Percentiles rank a stretch among this genome's conserved stretches.
Conservation (phyloP, 768 basidiomycete species). For the Panaeolus papilionaceus region DNA sequence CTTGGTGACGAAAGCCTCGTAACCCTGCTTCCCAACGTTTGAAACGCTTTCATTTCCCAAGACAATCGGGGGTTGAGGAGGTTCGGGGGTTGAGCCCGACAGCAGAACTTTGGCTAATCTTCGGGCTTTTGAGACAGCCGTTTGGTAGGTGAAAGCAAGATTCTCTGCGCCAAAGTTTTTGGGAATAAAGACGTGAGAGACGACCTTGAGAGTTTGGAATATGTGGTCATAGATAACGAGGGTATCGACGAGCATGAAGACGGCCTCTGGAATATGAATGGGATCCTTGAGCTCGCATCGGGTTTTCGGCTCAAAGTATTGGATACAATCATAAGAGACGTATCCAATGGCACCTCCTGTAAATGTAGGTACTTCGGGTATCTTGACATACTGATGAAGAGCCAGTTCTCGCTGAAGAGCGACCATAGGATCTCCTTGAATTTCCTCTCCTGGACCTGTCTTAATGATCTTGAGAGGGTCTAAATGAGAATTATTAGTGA, state of each 20-base stretch:
- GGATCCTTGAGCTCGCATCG: constrained; percentile 76
- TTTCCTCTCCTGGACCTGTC: constrained; percentile 84
- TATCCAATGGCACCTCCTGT: constrained; percentile 98
- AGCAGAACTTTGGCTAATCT: constrained; percentile 78
- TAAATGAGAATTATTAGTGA: constrained; percentile 35
- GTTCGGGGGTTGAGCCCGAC: constrained; percentile 60
- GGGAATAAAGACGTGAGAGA: constrained; percentile 94
- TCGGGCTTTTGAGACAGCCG: constrained; percentile 82
- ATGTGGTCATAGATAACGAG: constrained; percentile 97
- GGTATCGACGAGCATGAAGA: constrained; percentile 97
- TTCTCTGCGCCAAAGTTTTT: constrained; percentile 68
- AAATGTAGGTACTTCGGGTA: constrained; percentile 92
- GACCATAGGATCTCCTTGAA: constrained; percentile 86
- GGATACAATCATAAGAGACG: constrained; percentile 95
- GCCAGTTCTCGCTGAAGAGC: constrained; percentile 86
- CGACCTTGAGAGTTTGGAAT: constrained; percentile 92
- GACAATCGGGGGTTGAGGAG: constrained; percentile 66
- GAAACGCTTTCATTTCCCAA: constrained; percentile 76
- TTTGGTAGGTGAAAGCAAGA: constrained; percentile 86
- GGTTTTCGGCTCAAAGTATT: constrained; percentile 96
- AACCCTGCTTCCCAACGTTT: constrained; percentile 93
- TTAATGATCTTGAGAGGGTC: constrained; percentile 94
- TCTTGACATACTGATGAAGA: constrained; percentile 87
- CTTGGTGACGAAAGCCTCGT: constrained; percentile 88
- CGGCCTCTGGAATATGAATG: constrained; percentile 89